A percentile compares a stretch with the other conserved stretches of the same genome.
phyloP scores from a whole-genome alignment of 2,329 filamentous ascomycete genomes.

The Neospermospora avenae region DNA sequence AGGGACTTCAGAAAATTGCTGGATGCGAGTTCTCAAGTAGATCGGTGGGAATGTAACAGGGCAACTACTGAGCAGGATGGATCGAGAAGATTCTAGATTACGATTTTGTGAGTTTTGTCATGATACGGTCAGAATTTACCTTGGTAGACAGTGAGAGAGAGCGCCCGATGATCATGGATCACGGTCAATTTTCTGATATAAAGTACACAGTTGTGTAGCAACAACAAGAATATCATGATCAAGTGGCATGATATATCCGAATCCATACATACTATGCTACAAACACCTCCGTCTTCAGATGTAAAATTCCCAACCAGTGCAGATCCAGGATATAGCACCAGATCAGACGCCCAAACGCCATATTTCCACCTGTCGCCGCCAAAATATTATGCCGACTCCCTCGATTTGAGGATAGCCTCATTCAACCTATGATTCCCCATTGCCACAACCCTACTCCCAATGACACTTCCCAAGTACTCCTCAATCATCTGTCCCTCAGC shows the following conservation, averaged over 20 bases:
- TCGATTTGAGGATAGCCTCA: conserved; percentile 30
- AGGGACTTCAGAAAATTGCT: too few relatives aligned
- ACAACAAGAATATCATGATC: too few relatives aligned
- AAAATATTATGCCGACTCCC: conserved; percentile 7
- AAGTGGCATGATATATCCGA: neutral
- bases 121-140: too few relatives aligned
- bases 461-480: conserved; percentile 32
- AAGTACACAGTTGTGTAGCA: too few relatives aligned
- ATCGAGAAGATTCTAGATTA: too few relatives aligned
- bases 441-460: conserved; percentile 29
- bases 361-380: neutral
- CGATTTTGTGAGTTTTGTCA: too few relatives aligned
- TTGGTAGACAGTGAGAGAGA: too few relatives aligned
- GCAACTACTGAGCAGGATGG: too few relatives aligned
- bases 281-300: neutral
- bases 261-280: neutral
- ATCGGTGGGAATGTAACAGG: too few relatives aligned
- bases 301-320: neutral
- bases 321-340: neutral
- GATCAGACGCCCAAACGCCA: neutral
- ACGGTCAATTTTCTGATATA: too few relatives aligned
- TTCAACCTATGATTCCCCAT: conserved; percentile 30
- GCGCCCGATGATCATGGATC: too few relatives aligned
- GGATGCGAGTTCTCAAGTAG: too few relatives aligned
- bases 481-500: conserved; percentile 26